Conservation (phyloP, 441 rosid species). For the Pelargonium hybrid region DNA sequence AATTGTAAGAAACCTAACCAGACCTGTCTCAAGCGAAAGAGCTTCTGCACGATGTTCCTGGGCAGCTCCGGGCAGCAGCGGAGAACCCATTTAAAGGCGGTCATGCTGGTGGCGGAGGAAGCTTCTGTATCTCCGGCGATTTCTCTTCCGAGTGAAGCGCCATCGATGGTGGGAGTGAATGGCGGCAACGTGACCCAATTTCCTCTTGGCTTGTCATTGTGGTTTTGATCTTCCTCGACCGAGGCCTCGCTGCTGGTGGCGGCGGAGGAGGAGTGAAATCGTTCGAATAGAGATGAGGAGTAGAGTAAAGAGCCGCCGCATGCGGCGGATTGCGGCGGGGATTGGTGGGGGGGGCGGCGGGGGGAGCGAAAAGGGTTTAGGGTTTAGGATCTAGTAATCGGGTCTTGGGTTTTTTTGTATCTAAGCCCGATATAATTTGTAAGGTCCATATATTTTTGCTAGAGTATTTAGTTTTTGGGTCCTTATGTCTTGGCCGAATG, state of each 20-base stretch:
- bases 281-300: neutral
- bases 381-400: too few species aligned
- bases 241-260: neutral
- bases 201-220: conserved; percentile 21
- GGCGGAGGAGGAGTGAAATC: neutral
- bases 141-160: conserved; percentile 42
- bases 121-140: conserved; percentile 15
- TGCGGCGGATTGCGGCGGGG: neutral
- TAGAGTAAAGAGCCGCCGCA: neutral
- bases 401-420: too few species aligned
- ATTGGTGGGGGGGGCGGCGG: neutral
- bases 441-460: too few species aligned
- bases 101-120: conserved; percentile 24
- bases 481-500: too few species aligned
- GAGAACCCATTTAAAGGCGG: conserved; percentile 76
- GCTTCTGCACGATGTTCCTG: conserved; percentile 73
- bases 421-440: too few species aligned
- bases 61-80: conserved; percentile 80
- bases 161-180: conserved; percentile 36
- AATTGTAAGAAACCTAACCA: neutral
- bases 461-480: too few species aligned
- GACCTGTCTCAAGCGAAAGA: conserved; percentile 86
- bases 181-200: conserved; percentile 76
- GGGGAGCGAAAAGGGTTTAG: neutral
- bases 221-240: neutral